phyloP scores from a whole-genome alignment of 73 alveolate genomes.

The Paramecium biaurelia region DNA sequence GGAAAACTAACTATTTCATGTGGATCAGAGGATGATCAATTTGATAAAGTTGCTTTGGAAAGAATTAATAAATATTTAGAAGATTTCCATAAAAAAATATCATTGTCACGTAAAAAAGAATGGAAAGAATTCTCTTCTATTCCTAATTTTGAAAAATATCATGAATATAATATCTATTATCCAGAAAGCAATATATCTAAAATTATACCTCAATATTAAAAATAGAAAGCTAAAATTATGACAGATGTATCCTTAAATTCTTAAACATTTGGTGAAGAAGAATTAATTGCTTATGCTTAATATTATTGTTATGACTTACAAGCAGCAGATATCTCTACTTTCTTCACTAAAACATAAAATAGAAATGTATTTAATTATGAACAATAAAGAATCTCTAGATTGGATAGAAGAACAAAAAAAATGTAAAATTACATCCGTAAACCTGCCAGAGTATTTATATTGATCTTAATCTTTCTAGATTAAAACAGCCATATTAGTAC shows the following conservation, averaged over 20 bases:
- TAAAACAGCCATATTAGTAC: neutral
- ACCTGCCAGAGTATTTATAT: neutral
- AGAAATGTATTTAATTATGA: neutral
- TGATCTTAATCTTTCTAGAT: neutral
- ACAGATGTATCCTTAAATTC: neutral
- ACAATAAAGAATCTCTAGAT: neutral
- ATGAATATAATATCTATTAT: neutral
- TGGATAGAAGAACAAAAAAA: neutral
- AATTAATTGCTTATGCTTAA: neutral
- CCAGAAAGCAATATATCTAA: slow-evolving; percentile 9
- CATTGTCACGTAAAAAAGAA: neutral
- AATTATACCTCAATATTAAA: neutral
- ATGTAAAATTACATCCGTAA: neutral
- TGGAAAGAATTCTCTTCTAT: slow-evolving; percentile 17
- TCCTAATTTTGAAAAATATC: slow-evolving; percentile 19
- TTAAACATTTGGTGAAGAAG: neutral
- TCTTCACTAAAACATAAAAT: neutral
- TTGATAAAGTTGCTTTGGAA: neutral
- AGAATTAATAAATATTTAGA: slow-evolving; percentile 2
- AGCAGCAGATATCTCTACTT: neutral
- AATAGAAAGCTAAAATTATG: neutral
- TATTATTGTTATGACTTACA: slow-evolving; percentile 1
- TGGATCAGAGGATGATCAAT: neutral
- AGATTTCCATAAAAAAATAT: neutral
- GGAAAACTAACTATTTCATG: neutral